Evolutionary conservation across 805 yeast species (phyloP).

Genomic region (Candida germanica): DNA sequence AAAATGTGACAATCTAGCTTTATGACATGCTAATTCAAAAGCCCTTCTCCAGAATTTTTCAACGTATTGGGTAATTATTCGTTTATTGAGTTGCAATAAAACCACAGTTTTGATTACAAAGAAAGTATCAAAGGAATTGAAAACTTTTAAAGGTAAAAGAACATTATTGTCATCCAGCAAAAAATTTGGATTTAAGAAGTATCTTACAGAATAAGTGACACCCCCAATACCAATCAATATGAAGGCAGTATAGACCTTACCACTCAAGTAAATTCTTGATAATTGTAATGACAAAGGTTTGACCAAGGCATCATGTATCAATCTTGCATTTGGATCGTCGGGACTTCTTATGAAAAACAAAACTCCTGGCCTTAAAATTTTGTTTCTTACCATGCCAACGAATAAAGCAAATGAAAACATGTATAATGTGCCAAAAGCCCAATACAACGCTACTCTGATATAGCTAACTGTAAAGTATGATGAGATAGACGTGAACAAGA

Average conservation of each 20-base stretch:
- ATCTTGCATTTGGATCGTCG: slow-evolving; percentile 85
- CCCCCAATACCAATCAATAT: slow-evolving; percentile 74
- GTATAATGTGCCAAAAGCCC: slow-evolving; percentile 78
- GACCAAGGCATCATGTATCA: slow-evolving; percentile 82
- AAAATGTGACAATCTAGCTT: slow-evolving; percentile 77
- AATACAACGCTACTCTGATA: slow-evolving; percentile 33
- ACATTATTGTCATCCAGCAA: slow-evolving; percentile 14
- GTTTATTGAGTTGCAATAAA: slow-evolving; percentile 1
- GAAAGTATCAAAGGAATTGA: slow-evolving; percentile 10
- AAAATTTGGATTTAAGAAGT: slow-evolving; percentile 13
- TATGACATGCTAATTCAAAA: slow-evolving; percentile 52
- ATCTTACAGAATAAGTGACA: slow-evolving; percentile 49
- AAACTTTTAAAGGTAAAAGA: slow-evolving; percentile 24
- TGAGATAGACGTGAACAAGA: slow-evolving; percentile 10
- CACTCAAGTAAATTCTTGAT: slow-evolving; percentile 69
- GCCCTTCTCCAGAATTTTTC: slow-evolving; percentile 60
- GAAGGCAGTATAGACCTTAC: slow-evolving; percentile 67
- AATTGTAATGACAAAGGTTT: slow-evolving; percentile 72
- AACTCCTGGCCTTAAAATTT: slow-evolving; percentile 81
- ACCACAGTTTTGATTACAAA: slow-evolving; percentile 6
- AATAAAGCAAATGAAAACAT: slow-evolving; percentile 86
- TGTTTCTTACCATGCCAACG: slow-evolving; percentile 76
- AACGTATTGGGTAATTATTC: slow-evolving; percentile 26
- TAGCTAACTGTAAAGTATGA: slow-evolving; percentile 12
- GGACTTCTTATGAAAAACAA: slow-evolving; percentile 90